Conservation (phyloP, 306 rosid genomes). For the Dryas alaskensis region DNA sequence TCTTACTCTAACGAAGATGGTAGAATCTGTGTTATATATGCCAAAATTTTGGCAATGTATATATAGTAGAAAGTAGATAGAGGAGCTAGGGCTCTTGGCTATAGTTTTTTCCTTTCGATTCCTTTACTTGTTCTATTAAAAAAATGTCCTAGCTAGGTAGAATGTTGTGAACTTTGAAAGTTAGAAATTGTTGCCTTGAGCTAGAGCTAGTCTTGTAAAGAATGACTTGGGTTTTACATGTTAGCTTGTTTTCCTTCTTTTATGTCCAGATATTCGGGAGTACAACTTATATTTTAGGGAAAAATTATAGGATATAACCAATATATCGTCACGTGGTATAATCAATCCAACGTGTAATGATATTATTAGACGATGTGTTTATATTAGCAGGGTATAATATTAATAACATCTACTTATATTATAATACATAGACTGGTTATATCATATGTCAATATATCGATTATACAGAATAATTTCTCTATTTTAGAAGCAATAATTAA, state of each 20-base stretch:
- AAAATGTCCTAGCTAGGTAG: not conserved
- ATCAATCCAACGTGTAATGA: no score
- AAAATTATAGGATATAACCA: not conserved
- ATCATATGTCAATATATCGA: no score
- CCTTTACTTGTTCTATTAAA: not conserved
- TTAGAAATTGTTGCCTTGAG: not conserved
- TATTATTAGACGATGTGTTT: no score
- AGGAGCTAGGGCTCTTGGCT: not conserved
- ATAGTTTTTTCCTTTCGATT: not conserved
- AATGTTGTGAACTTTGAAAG: not conserved
- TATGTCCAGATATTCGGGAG: no score
- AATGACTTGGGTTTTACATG: not conserved
- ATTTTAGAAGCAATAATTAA: no score
- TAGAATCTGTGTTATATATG: not conserved
- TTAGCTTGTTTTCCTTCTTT: not conserved
- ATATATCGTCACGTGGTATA: no score
- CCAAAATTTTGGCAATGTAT: not conserved
- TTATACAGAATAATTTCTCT: no score
- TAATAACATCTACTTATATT: no score
- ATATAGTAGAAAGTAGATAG: not conserved
- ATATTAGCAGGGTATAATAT: no score
- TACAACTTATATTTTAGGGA: not conserved
- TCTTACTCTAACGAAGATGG: no score
- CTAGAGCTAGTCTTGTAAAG: not conserved
- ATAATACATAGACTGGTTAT: no score